These are phyloP conservation scores for Penicillium sclerotiorum DNA, from an alignment of 2,329 filamentous ascomycete genomes.

Conservation along the genomic window DNA sequence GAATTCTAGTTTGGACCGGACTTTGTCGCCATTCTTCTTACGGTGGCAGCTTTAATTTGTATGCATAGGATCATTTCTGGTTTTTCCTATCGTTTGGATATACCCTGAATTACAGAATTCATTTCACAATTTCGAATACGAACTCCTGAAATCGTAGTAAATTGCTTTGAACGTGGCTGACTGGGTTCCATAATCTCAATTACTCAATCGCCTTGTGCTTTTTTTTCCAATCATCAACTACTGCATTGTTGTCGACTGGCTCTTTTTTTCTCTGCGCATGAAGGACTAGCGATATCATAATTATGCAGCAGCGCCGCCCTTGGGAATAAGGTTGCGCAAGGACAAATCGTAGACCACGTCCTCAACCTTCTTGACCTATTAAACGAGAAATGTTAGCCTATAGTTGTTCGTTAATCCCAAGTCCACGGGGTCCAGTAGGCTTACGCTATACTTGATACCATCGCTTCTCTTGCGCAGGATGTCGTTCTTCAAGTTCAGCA, in stretches of 20 bases:
- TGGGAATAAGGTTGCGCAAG: constrained; percentile 75
- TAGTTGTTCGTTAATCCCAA: too few relatives aligned
- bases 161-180: neutral
- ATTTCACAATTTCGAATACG: neutral
- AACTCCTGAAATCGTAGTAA: neutral
- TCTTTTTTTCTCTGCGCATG: neutral
- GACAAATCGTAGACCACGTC: constrained; percentile 97
- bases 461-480: constrained; percentile 83
- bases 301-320: constrained; percentile 32
- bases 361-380: constrained; percentile 88
- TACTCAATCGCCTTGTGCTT: too few relatives aligned
- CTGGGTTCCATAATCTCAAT: too few relatives aligned
- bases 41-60: neutral
- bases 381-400: constrained; percentile 3
- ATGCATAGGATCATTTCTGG: neutral
- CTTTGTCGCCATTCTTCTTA: neutral
- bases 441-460: constrained; percentile 84
- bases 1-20: neutral
- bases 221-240: neutral
- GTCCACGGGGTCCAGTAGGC: too few relatives aligned
- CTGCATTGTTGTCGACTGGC: neutral
- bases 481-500: constrained; percentile 97
- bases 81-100: neutral
- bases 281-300: neutral
- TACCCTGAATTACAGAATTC: neutral